Conservation (phyloP, 1,284 basidiomycete species). For the Cryptococcus neoformans region DNA sequence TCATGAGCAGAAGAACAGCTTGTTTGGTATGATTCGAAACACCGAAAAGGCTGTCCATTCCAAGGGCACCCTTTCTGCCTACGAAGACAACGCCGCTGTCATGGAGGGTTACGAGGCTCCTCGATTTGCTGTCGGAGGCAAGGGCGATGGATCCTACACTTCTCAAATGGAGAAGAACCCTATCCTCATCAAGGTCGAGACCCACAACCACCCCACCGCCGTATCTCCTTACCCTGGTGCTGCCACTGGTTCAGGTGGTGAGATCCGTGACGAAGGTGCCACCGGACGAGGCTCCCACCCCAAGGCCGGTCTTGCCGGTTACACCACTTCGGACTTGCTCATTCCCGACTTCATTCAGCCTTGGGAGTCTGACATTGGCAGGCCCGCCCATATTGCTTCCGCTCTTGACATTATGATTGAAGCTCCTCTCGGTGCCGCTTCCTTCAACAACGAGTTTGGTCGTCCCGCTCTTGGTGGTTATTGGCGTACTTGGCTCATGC, state of each 20-base stretch:
- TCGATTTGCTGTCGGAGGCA: slow-evolving; percentile 65
- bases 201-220: slow-evolving; percentile 98
- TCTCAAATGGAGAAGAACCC: slow-evolving; percentile 70
- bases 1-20: slow-evolving; percentile 63
- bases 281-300: slow-evolving; percentile 93
- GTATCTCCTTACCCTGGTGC: slow-evolving; percentile 98
- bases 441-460: slow-evolving; percentile 99
- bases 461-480: slow-evolving; percentile 74
- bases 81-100: slow-evolving; percentile 98
- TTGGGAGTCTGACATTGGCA: slow-evolving; percentile 86
- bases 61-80: slow-evolving; percentile 86
- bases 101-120: slow-evolving; percentile 74
- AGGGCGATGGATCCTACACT: slow-evolving; percentile 55
- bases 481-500: slow-evolving; percentile 85
- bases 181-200: slow-evolving; percentile 97
- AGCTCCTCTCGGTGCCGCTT: slow-evolving; percentile 88
- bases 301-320: slow-evolving; percentile 92
- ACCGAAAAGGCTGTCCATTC: slow-evolving; percentile 73
- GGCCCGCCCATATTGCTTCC: slow-evolving; percentile 86
- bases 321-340: slow-evolving; percentile 91
- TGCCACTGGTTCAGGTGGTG: slow-evolving; percentile 95
- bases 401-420: slow-evolving; percentile 97
- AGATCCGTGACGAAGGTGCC: slow-evolving; percentile 97
- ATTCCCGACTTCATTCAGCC: slow-evolving; percentile 84
- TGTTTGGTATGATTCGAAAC: slow-evolving; percentile 98